Percentiles rank a stretch among this genome's conserved stretches.
phyloP scores from a whole-genome alignment of 139 green algal genomes.

The Protoeuglena noctilucae region DNA sequence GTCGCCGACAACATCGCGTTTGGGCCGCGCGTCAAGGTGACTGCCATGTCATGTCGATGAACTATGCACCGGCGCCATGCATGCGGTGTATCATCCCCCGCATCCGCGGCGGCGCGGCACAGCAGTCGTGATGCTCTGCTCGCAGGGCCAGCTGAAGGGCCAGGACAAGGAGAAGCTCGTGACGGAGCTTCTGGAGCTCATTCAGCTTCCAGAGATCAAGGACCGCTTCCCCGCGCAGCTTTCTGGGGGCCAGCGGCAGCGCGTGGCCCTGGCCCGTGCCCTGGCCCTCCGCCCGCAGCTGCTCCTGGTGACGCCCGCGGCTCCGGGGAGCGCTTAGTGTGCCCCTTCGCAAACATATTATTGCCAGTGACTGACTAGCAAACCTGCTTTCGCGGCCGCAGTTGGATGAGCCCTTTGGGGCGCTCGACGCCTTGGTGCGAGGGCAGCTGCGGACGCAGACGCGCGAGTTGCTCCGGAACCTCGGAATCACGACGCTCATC shows the following conservation, averaged over 20 bases:
- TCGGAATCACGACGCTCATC: conserved; percentile 64
- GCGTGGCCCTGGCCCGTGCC: conserved; percentile 30
- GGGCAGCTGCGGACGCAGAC: conserved; percentile 41
- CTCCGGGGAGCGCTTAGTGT: neutral
- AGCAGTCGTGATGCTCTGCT: too few species aligned
- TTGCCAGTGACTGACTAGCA: neutral
- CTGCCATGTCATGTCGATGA: too few species aligned
- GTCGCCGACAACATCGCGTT: conserved; percentile 78
- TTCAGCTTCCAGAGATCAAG: conserved; percentile 47
- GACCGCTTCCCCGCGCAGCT: conserved; percentile 57
- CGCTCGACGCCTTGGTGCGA: conserved; percentile 57
- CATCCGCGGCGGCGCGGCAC: too few species aligned
- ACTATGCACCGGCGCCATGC: too few species aligned
- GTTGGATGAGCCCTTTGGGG: conserved; percentile 73
- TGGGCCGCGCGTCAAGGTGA: conserved; percentile 63
- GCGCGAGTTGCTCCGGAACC: conserved; percentile 44
- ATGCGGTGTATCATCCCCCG: too few species aligned
- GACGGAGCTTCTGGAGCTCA: conserved; percentile 57
- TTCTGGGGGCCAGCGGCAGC: conserved; percentile 37
- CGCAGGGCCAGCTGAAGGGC: too few species aligned
- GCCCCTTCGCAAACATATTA: neutral
- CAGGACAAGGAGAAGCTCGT: too few species aligned
- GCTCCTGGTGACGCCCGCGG: neutral
- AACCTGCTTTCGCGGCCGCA: conserved; percentile 32
- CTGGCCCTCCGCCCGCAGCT: conserved; percentile 41